Base-by-base conservation (phyloP, 129 eudicot genomes). In the Kitagawia praeruptora region DNA sequence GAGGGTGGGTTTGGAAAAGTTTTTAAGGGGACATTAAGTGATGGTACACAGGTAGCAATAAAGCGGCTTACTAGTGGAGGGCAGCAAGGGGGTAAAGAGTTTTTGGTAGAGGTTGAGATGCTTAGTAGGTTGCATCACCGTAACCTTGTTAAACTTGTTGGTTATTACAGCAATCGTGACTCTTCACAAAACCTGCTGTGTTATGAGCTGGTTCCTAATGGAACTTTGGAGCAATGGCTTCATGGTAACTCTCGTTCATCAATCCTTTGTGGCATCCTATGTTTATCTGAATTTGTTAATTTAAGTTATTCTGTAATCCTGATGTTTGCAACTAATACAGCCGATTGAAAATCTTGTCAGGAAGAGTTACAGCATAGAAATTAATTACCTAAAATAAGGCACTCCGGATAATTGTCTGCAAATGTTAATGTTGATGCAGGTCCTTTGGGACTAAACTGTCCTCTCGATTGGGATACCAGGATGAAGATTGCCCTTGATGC, bases 401-500 rank as follows among this genome's bases (percentile, higher is more conserved):
- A 25, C 25, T 76, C 75, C 8, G 53, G 14, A 45, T 16, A 48
- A 53, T 58, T n/a, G 31, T 67, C 53, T n/a, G n/a, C 53, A 38
- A 37, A 76, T 82, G 47, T 77, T 83, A 70, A 78, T 58, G 56
- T 18, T 82, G 79, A 74, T 89, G 34, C 88, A 96, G 99, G 99
- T 49, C 96, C 96, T 5, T 80, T 89, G 80, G 99, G 98, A 77
- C 80, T 89, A n/a, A 91, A 92, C 83, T 87, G 96, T 85, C 99
- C 98, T 19, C 88, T 96, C 75, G 98, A 96, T 78, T 96, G 99
- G 99, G 97, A 92, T 77, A 86, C 93, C 28, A 87, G 99, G 83
- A 92, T 96, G 98, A 96, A 89, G 86, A 96, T 96, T 77, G 99
- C 98, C 10, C 97, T 96, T 76, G 99, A 90, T 85, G 98, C 99